These are phyloP conservation scores for Ilex asprella DNA, from an alignment of 257 asterid genomes.

Conservation along the genomic window DNA sequence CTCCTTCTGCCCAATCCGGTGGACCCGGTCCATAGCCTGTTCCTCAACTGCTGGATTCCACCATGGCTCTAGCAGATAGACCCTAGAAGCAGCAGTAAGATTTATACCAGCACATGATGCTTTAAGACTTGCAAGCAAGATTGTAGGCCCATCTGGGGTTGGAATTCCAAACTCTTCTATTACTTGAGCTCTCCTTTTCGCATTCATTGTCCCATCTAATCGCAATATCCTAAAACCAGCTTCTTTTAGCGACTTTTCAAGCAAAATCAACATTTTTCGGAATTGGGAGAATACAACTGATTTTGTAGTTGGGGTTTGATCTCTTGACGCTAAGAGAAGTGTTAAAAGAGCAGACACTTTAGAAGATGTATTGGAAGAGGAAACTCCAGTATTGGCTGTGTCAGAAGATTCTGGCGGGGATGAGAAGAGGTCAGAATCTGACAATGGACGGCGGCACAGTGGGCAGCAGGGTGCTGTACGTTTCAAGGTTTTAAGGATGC, in stretches of 20 bases:
- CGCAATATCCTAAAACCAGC: slow-evolving; percentile 66
- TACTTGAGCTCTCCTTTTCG: slow-evolving; percentile 51
- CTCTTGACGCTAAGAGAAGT: slow-evolving; percentile 43
- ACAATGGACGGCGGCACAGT: slow-evolving; percentile 67
- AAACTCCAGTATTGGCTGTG: slow-evolving; percentile 7
- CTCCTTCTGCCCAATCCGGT: slow-evolving; percentile 75
- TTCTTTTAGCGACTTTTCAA: slow-evolving; percentile 55
- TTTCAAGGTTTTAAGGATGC: slow-evolving; percentile 63
- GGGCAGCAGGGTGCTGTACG: slow-evolving; percentile 64
- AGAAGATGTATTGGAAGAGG: slow-evolving; percentile 45
- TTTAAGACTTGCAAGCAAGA: slow-evolving; percentile 78
- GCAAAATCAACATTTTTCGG: slow-evolving; percentile 60
- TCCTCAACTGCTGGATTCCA: slow-evolving; percentile 97
- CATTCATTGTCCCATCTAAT: slow-evolving; percentile 72
- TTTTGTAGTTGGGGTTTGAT: slow-evolving; percentile 41
- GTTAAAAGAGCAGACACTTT: slow-evolving; percentile 61
- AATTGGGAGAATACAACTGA: slow-evolving; percentile 84
- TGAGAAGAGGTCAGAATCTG: slow-evolving; percentile 57
- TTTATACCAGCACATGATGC: slow-evolving; percentile 81
- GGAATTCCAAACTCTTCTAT: slow-evolving; percentile 54
- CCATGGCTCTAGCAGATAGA: slow-evolving; percentile 88
- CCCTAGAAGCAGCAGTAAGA: slow-evolving; percentile 75
- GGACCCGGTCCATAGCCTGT: slow-evolving; percentile 95
- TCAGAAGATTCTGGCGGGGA: slow-evolving; percentile 50
- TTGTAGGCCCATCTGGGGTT: slow-evolving; percentile 55